These are phyloP conservation scores for Pyrus hybrid DNA, from an alignment of 331 rosid genomes.

Conservation along the genomic window DNA sequence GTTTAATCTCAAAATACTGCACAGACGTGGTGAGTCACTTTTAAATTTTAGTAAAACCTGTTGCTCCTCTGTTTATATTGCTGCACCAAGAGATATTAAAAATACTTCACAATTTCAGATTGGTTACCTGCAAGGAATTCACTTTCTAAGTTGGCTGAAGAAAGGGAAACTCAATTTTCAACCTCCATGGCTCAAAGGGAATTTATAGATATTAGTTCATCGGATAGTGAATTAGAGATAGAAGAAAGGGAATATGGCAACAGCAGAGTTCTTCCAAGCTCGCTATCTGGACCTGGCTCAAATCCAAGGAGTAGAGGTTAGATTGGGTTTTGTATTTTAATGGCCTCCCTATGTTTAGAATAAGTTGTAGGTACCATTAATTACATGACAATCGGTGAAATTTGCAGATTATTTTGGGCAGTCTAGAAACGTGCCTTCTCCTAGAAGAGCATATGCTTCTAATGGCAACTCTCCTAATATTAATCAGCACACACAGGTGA, in stretches of 20 bases:
- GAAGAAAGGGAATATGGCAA: constrained; percentile 24
- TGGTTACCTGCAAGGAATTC: constrained; percentile 27
- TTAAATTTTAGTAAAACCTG: not conserved
- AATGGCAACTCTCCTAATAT: constrained; percentile 28
- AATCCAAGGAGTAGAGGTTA: constrained; percentile 41
- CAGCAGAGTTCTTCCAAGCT: constrained; percentile 51
- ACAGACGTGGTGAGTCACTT: constrained; percentile 29
- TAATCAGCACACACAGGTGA: constrained; percentile 27
- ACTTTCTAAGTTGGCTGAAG: constrained; percentile 28
- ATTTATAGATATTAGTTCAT: constrained; percentile 64
- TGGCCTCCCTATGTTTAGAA: not conserved
- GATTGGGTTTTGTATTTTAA: constrained; percentile 2
- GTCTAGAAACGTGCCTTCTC: constrained; percentile 30
- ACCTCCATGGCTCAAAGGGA: constrained; percentile 35
- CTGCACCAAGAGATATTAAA: constrained; percentile 12
- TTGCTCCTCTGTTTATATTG: constrained; percentile 9
- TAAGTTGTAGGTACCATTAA: not conserved
- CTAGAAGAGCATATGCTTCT: constrained; percentile 38
- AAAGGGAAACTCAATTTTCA: constrained; percentile 16
- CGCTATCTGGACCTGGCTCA: constrained; percentile 34
- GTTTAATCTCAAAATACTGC: constrained; percentile 23
- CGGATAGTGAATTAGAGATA: constrained; percentile 70
- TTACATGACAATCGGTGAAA: constrained; percentile 2
- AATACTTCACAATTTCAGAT: constrained; percentile 31
- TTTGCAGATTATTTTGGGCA: constrained; percentile 48